A percentile compares a stretch with the other conserved stretches of the same genome.
phyloP scores from a whole-genome alignment of 208 protist genomes.

The Trypanosoma scelopori region DNA sequence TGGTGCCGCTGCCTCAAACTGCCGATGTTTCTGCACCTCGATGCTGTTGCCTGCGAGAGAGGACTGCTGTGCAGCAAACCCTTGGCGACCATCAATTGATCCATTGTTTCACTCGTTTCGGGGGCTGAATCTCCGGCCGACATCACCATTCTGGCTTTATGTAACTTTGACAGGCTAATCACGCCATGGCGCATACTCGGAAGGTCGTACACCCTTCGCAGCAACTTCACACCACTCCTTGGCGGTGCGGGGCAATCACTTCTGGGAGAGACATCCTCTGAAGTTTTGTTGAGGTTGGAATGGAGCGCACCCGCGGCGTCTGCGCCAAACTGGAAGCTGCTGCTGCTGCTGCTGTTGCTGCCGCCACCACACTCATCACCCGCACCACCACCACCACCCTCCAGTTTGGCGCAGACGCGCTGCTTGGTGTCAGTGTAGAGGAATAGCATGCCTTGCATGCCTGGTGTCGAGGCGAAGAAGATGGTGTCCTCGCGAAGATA shows the following conservation, averaged over 20 bases:
- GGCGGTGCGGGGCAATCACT: neutral
- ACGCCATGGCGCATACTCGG: neutral
- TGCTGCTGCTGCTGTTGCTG: too few relatives aligned
- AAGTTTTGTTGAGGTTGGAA: neutral
- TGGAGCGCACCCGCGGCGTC: too few relatives aligned
- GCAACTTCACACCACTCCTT: neutral
- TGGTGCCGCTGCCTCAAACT: too few relatives aligned
- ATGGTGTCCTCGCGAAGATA: slow-evolving; percentile 64
- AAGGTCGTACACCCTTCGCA: slow-evolving; percentile 1
- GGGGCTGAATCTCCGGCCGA: neutral
- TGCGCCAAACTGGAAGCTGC: too few relatives aligned
- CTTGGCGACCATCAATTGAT: neutral
- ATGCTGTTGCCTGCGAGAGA: neutral
- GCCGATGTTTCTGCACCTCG: neutral
- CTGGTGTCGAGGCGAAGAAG: slow-evolving; percentile 50
- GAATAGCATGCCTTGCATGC: slow-evolving; percentile 51
- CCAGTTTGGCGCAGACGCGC: slow-evolving; percentile 28
- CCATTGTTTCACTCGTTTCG: neutral
- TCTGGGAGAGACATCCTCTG: neutral
- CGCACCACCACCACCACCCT: slow-evolving; percentile 22
- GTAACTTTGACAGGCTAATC: neutral
- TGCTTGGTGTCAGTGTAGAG: slow-evolving; percentile 23
- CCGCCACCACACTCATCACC: too few relatives aligned
- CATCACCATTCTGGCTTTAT: neutral
- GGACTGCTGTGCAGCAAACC: neutral